Conservation (phyloP, 2,329 filamentous ascomycete genomes). For the Fusarium sp. region DNA sequence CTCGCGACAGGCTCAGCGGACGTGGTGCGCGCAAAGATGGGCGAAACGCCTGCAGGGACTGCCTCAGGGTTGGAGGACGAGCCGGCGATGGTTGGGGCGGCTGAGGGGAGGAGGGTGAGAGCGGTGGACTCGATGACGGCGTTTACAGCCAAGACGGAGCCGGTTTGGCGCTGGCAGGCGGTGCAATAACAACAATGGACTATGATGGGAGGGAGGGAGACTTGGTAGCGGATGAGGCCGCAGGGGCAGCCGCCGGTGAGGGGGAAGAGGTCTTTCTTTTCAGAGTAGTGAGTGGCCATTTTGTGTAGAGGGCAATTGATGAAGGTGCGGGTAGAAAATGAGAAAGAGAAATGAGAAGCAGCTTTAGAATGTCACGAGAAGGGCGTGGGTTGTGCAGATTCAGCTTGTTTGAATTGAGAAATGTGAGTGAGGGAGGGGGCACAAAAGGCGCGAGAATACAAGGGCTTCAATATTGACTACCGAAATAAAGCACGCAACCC, state of each 20-base stretch:
- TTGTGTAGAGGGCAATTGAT: conserved; percentile 1
- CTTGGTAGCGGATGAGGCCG: conserved; percentile 77
- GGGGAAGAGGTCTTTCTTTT: conserved; percentile 47
- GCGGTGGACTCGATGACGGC: conserved; percentile 59
- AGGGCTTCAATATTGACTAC: not conserved
- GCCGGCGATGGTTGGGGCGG: conserved; percentile 42
- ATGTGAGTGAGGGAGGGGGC: not conserved
- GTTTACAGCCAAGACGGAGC: conserved; percentile 59
- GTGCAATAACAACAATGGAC: conserved; percentile 66
- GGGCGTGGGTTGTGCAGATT: conserved; percentile 10
- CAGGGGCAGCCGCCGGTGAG: conserved; percentile 73
- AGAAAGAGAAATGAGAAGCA: not conserved
- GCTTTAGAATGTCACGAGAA: conserved; percentile 9
- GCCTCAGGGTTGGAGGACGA: conserved; percentile 21
- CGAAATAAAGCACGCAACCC: not conserved
- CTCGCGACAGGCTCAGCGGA: conserved; percentile 25
- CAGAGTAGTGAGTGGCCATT: conserved; percentile 47
- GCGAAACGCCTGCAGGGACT: conserved; percentile 23
- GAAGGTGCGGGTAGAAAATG: not conserved
- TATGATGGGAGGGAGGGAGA: conserved; percentile 68
- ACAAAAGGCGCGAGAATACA: not conserved
- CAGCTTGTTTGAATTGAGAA: not conserved
- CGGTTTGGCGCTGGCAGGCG: conserved; percentile 62
- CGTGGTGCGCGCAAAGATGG: conserved; percentile 44
- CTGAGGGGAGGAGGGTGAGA: conserved; percentile 52